Conservation (phyloP, 2,329 filamentous ascomycete genomes). For the Fusarium annulatum region DNA sequence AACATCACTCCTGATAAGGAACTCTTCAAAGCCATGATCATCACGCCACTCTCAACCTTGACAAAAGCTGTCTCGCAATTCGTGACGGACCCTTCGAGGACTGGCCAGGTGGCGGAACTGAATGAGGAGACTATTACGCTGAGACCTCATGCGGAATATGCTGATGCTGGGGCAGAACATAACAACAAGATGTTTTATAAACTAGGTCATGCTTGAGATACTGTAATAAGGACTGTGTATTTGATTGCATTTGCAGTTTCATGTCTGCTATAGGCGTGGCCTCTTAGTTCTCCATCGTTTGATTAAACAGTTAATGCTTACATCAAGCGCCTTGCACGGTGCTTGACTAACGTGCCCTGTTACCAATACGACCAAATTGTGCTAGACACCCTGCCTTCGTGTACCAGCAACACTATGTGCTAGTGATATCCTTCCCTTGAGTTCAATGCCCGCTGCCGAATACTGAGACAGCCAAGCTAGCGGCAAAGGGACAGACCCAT, state of each 20-base stretch:
- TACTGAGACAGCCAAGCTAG: neutral
- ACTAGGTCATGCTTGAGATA: neutral
- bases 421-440: rapidly evolving
- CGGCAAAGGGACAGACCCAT: neutral
- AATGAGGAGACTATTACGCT: neutral
- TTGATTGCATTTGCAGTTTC: rapidly evolving
- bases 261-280: rapidly evolving
- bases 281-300: rapidly evolving
- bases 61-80: neutral
- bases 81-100: neutral
- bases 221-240: rapidly evolving
- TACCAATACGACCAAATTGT: neutral
- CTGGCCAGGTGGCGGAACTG: neutral
- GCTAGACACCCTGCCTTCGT: rapidly evolving
- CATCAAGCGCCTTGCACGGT: too few relatives aligned
- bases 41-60: neutral
- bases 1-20: neutral
- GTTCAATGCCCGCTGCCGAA: neutral
- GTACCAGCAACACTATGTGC: rapidly evolving
- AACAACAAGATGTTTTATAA: conserved; percentile 12
- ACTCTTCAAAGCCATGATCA: neutral
- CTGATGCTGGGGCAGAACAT: conserved; percentile 3
- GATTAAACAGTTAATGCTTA: neutral
- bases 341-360: too few relatives aligned
- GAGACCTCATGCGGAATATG: neutral